Conservation (phyloP, 352 stramenopile genomes). For the Globisporangium nunn region DNA sequence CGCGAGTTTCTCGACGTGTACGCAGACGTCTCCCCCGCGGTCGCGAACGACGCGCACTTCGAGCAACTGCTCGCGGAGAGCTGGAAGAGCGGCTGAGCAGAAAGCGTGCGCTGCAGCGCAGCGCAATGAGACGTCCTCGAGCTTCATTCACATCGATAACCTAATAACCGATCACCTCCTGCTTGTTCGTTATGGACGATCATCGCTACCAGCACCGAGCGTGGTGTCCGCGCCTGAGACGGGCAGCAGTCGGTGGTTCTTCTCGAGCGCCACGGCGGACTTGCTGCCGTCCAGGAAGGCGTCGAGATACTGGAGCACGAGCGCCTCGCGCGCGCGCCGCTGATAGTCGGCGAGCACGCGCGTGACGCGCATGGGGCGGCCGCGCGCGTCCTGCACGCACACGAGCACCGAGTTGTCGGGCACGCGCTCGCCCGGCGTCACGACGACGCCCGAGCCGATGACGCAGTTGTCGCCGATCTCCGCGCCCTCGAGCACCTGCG, state of each 20-base stretch:
- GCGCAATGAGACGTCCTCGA: not conserved
- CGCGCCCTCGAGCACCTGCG: conserved; percentile 33
- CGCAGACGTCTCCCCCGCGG: conserved; percentile 51
- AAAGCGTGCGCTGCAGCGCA: too few relatives aligned
- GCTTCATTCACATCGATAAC: not conserved
- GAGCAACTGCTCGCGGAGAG: conserved; percentile 59
- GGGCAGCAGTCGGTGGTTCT: conserved; percentile 63
- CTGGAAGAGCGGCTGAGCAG: conserved; percentile 23
- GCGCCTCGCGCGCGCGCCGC: conserved; percentile 32
- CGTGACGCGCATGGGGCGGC: conserved; percentile 29
- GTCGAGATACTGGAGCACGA: conserved; percentile 72
- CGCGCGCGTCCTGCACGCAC: conserved; percentile 30
- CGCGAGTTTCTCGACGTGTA: conserved; percentile 72
- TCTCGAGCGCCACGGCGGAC: conserved; percentile 65
- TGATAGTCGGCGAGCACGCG: conserved; percentile 65
- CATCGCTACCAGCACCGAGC: not conserved
- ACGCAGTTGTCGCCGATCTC: conserved; percentile 76
- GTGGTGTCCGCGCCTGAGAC: not conserved
- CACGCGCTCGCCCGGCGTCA: conserved; percentile 50
- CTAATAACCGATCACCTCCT: too few relatives aligned
- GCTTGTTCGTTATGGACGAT: too few relatives aligned
- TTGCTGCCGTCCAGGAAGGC: conserved; percentile 61
- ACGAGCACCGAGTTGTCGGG: conserved; percentile 74
- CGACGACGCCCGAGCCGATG: conserved; percentile 74
- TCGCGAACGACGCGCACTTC: conserved; percentile 57